Evolutionary conservation across 2,329 filamentous ascomycete genomes (phyloP).

Genomic region (Neofusicoccum sp.): DNA sequence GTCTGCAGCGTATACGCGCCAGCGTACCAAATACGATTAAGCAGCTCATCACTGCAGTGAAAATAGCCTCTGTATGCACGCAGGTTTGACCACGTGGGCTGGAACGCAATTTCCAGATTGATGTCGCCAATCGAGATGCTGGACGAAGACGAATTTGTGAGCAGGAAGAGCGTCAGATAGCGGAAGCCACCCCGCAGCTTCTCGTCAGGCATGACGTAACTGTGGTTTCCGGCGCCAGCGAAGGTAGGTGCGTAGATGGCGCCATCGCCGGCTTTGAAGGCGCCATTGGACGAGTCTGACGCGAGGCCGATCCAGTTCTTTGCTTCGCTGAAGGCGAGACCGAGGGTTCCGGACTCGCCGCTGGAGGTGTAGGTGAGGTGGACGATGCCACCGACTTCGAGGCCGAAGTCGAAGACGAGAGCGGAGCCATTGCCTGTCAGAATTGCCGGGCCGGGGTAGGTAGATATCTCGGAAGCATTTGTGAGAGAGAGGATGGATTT

Average conservation of each 20-base stretch:
- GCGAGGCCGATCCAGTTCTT: conserved; percentile 44
- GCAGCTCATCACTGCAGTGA: conserved; percentile 31
- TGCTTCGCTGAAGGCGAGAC: conserved; percentile 43
- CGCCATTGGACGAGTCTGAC: conserved; percentile 44
- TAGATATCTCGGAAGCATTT: conserved; percentile 32
- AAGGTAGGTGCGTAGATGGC: conserved; percentile 47
- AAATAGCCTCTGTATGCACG: conserved; percentile 42
- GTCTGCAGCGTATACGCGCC: conserved; percentile 55
- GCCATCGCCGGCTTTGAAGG: conserved; percentile 41
- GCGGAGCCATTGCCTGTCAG: conserved; percentile 50
- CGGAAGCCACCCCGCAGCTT: conserved; percentile 53
- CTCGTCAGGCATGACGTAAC: conserved; percentile 44
- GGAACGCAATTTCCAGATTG: conserved; percentile 46
- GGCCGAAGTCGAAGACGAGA: conserved; percentile 60
- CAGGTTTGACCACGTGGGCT: conserved; percentile 50
- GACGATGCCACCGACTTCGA: conserved; percentile 57
- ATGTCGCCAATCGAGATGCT: conserved; percentile 41
- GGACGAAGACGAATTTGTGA: conserved; percentile 31
- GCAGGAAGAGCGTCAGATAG: conserved; percentile 51
- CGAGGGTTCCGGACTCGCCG: conserved; percentile 35
- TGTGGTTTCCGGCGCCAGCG: conserved; percentile 31
- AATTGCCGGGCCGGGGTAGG: conserved; percentile 27
- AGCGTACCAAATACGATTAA: conserved; percentile 49
- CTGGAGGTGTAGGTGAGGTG: conserved; percentile 50
- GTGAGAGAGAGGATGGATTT: conserved; percentile 41